Base-by-base conservation (phyloP, 495 filamentous ascomycete species). In the Tetracladium setigerum region DNA sequence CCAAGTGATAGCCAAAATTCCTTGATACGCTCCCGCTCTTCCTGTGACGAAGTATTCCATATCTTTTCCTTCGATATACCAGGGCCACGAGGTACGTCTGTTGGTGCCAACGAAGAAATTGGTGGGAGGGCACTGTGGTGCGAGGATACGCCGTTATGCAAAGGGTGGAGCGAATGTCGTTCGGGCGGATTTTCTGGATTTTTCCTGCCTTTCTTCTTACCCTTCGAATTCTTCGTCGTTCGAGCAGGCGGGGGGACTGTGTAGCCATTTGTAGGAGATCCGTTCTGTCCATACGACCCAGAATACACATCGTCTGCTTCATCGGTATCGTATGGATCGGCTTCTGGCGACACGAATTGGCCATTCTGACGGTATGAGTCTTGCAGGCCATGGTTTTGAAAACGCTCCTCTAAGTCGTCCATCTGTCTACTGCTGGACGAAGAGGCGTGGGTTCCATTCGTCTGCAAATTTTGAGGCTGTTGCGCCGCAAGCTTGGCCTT, bases 1-100 rank as follows among this genome's bases (percentile, higher is more conserved):
- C 88, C 87, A 19, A 99, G 67, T n/a, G 88, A 89, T 30, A 99
- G 74, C 92, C 92, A 99, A 67, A 97, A 99, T 46, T 95, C 87
- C 58, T 95, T 94, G 61, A 99, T 99, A 52, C 92, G 83, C 63
- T 96, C 89, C 12, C 92, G 83, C 64, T 99, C 92, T 63, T 97
- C 89, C 46, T 84, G 76, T 5, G 83, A 89, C 30, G 86, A 90
- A 5, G 89, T 96, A 58, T 97, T 95, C 92, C 92, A 99, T 63
- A 98, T 95, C 62, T 84, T 87, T 54, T 92, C 87, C 60, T 83
- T 86, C 3, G 74, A 74, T 35, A 73, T 73, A 27, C 73, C 69
- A 0, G 68, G 58, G 1, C 62, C 56, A 63, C 61, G 53, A 8
- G 66, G 63, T 44, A 66, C 55, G 37, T 59, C 61, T n/a, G 64